These are phyloP conservation scores for Gloeostereum incarnatum DNA, from an alignment of 768 basidiomycete genomes.

Conservation along the genomic window DNA sequence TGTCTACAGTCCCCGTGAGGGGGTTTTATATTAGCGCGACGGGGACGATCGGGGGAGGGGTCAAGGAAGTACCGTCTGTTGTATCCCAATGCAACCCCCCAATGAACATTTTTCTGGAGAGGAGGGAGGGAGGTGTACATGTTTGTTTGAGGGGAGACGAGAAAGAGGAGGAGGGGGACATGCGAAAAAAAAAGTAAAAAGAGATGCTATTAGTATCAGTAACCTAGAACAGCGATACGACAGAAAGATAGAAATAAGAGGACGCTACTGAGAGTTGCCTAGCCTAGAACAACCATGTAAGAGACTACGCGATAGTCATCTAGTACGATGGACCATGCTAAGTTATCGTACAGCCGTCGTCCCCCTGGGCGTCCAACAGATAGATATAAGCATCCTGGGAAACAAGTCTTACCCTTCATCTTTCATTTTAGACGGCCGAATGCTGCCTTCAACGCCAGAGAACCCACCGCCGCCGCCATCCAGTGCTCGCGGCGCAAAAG, in stretches of 20 bases:
- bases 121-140: slow-evolving; percentile 1
- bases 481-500: slow-evolving; percentile 20
- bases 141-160: too few species aligned
- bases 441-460: slow-evolving; percentile 41
- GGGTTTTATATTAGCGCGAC: too few species aligned
- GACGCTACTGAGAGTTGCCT: slow-evolving; percentile 75
- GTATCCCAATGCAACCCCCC: slow-evolving; percentile 99
- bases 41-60: neutral
- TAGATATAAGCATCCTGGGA: neutral
- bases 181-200: slow-evolving; percentile 11
- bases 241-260: slow-evolving; percentile 41
- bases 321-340: neutral
- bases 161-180: slow-evolving; percentile 7
- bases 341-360: neutral
- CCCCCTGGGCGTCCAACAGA: neutral
- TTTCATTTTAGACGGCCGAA: slow-evolving; percentile 90
- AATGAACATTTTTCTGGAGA: slow-evolving; percentile 98
- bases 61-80: slow-evolving; percentile 71
- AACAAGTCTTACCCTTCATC: slow-evolving; percentile 87
- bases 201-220: slow-evolving; percentile 71
- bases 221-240: slow-evolving; percentile 61
- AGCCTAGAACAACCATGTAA: slow-evolving; percentile 42
- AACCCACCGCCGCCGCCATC: slow-evolving; percentile 27
- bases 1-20: slow-evolving; percentile 44
- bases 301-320: neutral